Base-by-base conservation (phyloP, 108 stramenopile genomes). In the Epipyxis sp. region DNA sequence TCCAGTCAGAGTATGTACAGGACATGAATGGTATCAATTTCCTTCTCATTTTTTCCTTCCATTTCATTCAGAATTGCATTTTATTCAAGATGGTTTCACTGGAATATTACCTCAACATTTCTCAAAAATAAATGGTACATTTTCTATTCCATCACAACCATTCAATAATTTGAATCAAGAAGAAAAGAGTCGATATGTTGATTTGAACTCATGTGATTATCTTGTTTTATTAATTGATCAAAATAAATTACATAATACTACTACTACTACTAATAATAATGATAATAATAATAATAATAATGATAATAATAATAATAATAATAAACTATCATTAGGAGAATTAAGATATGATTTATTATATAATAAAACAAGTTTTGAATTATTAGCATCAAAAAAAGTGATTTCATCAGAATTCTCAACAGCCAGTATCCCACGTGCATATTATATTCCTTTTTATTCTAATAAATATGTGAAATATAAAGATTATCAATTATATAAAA, bases 21-120 rank as follows among this genome's bases (percentile, higher is more conserved):
- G 92, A 42, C 93, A 91, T 40, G 98, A 99, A 87, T 99, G 98
- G 98, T 91, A 99, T 83, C 82, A 93, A 35, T 97, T 92, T 83
- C 94, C 95, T 1, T 90, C 94, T 32, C 88, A 86, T 40, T 97
- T 94, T 81, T 94, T 89, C 74, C 85, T 97, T 3, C 94, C 94
- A 2, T 6, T 13, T 50, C 29, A 29, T 42, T 27, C 44, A 13
- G 3, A 10, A 13, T 57, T 74, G 25, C 3, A 27, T 54, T 74
- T 43, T 37, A 25, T 74, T 54, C 41, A 39, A 13, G 71, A 74
- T 57, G 13, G 50, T 27, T 74, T 74, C 34, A 13, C 10, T 74
- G 71, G 71, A 29, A 3, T 74, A 6, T 57, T 74, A 42, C 71
- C 71, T 10, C 71, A 74, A 39, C 13, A 3, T 54, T 74, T 74